phyloP scores from a whole-genome alignment of 352 stramenopile species.

The Pythium utonaiense region DNA sequence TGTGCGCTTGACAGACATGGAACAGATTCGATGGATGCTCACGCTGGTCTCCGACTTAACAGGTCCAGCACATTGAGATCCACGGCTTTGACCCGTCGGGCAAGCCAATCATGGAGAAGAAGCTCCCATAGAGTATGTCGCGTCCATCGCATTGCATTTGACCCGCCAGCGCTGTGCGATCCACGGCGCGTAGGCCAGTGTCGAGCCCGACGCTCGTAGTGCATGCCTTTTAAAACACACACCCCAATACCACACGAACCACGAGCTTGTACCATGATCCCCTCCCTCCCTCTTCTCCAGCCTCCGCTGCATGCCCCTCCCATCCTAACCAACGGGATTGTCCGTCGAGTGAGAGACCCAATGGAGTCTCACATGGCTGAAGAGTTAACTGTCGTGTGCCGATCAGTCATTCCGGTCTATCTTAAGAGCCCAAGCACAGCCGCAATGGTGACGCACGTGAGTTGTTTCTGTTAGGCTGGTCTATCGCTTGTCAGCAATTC shows the following conservation, averaged over 20 bases:
- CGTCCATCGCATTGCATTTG: background rate
- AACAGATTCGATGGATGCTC: background rate
- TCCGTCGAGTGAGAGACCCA: background rate
- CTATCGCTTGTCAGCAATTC: too few relatives aligned
- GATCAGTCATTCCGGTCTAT: too few relatives aligned
- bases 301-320: too few relatives aligned
- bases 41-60: background rate
- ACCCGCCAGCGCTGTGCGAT: background rate
- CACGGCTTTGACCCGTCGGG: slow-evolving; percentile 65
- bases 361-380: too few relatives aligned
- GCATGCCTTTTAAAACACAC: slow-evolving; percentile 2
- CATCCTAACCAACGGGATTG: too few relatives aligned
- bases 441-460: background rate
- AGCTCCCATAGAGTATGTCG: slow-evolving; percentile 51
- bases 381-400: too few relatives aligned
- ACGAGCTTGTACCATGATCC: background rate
- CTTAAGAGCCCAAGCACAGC: too few relatives aligned
- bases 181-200: background rate
- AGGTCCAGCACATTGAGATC: slow-evolving; percentile 87
- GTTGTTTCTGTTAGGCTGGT: background rate
- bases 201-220: background rate
- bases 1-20: too few relatives aligned
- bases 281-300: background rate
- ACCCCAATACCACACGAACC: background rate
- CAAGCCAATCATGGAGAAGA: slow-evolving; percentile 81